Percentiles rank a stretch among this genome's conserved stretches.
These are phyloP conservation scores for Mimosa bimucronata DNA, from an alignment of 306 rosid genomes.

Conservation along the genomic window DNA sequence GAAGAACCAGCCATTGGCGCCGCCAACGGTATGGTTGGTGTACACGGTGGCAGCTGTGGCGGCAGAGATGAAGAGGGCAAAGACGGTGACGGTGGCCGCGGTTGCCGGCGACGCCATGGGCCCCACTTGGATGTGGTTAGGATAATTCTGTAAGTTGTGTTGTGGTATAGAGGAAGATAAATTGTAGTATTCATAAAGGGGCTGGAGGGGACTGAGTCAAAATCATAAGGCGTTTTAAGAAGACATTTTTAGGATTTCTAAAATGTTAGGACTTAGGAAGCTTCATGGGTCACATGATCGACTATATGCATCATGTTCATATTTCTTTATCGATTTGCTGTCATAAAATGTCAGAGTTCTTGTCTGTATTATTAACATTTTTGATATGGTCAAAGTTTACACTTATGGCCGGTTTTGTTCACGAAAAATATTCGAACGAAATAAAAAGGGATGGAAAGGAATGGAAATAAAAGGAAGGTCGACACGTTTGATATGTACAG, in stretches of 20 bases:
- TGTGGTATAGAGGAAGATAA: background rate
- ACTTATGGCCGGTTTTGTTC: no score
- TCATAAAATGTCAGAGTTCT: no score
- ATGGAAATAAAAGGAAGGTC: no score
- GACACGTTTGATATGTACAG: no score
- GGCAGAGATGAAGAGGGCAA: slow-evolving; percentile 31
- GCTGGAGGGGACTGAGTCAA: background rate
- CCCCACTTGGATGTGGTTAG: background rate
- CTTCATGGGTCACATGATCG: no score
- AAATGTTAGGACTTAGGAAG: no score
- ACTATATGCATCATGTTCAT: no score
- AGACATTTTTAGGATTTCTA: background rate
- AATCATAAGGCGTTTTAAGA: background rate
- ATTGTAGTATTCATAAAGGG: background rate
- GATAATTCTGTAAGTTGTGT: background rate
- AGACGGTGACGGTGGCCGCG: slow-evolving; percentile 6
- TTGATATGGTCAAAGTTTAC: no score
- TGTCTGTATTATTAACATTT: no score
- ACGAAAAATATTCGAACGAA: no score
- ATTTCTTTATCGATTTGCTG: no score
- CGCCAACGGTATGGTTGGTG: slow-evolving; percentile 84
- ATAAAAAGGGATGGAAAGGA: no score
- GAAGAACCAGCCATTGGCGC: slow-evolving; percentile 76
- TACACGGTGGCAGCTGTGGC: slow-evolving; percentile 45
- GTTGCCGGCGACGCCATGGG: slow-evolving; percentile 47